phyloP scores from a whole-genome alignment of 352 stramenopile genomes.

The Phytophthora sansomeana region DNA sequence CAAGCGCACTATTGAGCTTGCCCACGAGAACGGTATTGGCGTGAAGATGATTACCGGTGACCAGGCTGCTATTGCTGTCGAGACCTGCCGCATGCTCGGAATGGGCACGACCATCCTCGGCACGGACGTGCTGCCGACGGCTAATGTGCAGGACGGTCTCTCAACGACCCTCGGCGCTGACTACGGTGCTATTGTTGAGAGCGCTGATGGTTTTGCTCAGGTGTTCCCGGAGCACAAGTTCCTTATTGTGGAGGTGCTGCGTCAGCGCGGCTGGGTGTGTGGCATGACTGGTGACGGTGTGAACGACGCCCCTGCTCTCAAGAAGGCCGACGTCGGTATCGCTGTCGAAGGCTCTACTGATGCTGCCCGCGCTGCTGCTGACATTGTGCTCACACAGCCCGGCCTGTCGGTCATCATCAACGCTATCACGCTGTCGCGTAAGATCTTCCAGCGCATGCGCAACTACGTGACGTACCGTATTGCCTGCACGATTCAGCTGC shows the following conservation, averaged over 20 bases:
- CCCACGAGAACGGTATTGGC: slow-evolving; percentile 92
- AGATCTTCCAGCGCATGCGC: slow-evolving; percentile 95
- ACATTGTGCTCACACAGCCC: slow-evolving; percentile 95
- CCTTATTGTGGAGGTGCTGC: slow-evolving; percentile 89
- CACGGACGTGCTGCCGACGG: slow-evolving; percentile 74
- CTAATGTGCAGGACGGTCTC: slow-evolving; percentile 67
- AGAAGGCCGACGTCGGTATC: slow-evolving; percentile 80
- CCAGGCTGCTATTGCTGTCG: slow-evolving; percentile 93
- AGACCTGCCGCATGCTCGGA: slow-evolving; percentile 92
- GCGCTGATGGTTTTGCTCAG: slow-evolving; percentile 94
- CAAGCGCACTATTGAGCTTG: slow-evolving; percentile 92
- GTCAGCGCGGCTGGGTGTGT: slow-evolving; percentile 74
- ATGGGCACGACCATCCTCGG: slow-evolving; percentile 91
- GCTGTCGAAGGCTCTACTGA: slow-evolving; percentile 88
- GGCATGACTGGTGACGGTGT: slow-evolving; percentile 86
- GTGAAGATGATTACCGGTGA: slow-evolving; percentile 99
- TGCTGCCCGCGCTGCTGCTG: slow-evolving; percentile 89
- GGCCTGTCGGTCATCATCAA: slow-evolving; percentile 94
- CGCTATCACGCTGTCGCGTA: slow-evolving; percentile 90
- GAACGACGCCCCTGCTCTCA: slow-evolving; percentile 72
- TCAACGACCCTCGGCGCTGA: slow-evolving; percentile 60
- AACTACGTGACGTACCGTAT: slow-evolving; percentile 96
- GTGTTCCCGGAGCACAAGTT: slow-evolving; percentile 95
- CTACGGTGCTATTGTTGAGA: slow-evolving; percentile 90
- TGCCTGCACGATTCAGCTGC: slow-evolving; percentile 91